Base-by-base conservation (phyloP, 2,329 filamentous ascomycete species). In the Botrytis squamosa region DNA sequence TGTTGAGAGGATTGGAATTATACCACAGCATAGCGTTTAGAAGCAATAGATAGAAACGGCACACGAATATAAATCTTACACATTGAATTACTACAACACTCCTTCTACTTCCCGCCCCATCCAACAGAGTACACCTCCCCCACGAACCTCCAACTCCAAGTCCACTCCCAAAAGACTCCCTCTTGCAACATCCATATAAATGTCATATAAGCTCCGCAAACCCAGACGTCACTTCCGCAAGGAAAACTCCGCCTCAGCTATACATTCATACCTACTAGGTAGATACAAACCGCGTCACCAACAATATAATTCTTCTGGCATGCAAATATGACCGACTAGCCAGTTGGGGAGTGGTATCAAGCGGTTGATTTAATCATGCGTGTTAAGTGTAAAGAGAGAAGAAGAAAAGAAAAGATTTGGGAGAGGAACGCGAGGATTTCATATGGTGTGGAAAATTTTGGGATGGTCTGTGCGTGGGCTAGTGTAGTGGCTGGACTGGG, bases 341-440 rank as follows among this genome's bases (percentile, higher is more conserved):
- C 78, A 79, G 76, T 79, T 74, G 76, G 65, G 74, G 75, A 77
- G 60, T 77, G 75, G 75, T 67, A 65, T 74, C 74, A 75, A 77
- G 77, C 71, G 78, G 75, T 80, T 80, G 78, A 80, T 79, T 72
- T 80, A 77, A 78, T 72, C 76, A 77, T 80, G 79, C 73, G 60
- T 59, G 65, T 74, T 75, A 59, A 77, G 73, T 77, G 75, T 77
- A 67, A 77, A 64, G 74, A 75, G 73, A 71, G 75, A 68, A 74
- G 64, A 74, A 72, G 33, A 60, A 75, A 16, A 42, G 33, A 46
- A 65, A 40, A 46, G 2, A 4, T 18, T 33, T 3, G 52, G 6
- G n/a, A 52, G 62, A 52, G 29, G 25, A 52, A 22, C n/a, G 40
- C 8, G 71, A 64, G 25, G 70, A 8, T 16, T n/a, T 64, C 25